Percentiles rank a stretch among this genome's conserved stretches.
phyloP scores from a whole-genome alignment of 768 basidiomycete species.

The Pluteus cervinus region DNA sequence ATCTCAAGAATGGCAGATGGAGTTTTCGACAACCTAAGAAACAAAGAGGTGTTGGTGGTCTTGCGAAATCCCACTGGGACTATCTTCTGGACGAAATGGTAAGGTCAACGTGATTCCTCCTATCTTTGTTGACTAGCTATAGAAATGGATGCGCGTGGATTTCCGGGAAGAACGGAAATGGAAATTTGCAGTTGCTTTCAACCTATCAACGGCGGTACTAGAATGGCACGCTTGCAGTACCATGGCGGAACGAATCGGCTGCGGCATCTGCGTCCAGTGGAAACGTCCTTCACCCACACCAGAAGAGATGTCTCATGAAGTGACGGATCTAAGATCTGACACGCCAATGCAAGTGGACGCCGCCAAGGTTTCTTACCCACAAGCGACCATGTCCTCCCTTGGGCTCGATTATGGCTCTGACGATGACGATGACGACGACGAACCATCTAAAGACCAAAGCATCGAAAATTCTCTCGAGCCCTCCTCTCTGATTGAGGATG shows the following conservation, averaged over 20 bases:
- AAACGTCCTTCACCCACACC: conserved; percentile 36
- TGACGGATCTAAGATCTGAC: conserved; percentile 14
- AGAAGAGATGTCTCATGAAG: conserved; percentile 31
- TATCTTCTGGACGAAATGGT: conserved; percentile 97
- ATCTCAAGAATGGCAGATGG: conserved; percentile 81
- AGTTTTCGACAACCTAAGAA: conserved; percentile 95
- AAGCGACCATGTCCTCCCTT: conserved; percentile 22
- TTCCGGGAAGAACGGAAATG: conserved; percentile 92
- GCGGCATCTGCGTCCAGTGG: conserved; percentile 68
- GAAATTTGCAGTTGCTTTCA: conserved; percentile 84
- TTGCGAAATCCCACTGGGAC: conserved; percentile 89
- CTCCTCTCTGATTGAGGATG: conserved; percentile 48
- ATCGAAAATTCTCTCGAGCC: conserved; percentile 60
- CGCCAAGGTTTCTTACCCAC: conserved; percentile 9
- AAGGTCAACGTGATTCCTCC: conserved; percentile 15
- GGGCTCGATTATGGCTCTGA: conserved; percentile 56
- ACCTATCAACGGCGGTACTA: conserved; percentile 73
- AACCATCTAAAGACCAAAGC: conserved; percentile 45
- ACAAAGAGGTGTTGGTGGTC: conserved; percentile 70
- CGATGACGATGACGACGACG: conserved; percentile 63
- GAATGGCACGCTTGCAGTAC: conserved; percentile 80
- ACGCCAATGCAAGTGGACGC: conserved; percentile 23
- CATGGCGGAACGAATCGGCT: conserved; percentile 54
- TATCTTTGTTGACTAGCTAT: conserved; percentile 3
- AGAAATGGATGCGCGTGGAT: conserved; percentile 98